A percentile compares a stretch with the other conserved stretches of the same genome.
phyloP scores from a whole-genome alignment of 164 flowering plant genomes.

The Saururus chinensis region DNA sequence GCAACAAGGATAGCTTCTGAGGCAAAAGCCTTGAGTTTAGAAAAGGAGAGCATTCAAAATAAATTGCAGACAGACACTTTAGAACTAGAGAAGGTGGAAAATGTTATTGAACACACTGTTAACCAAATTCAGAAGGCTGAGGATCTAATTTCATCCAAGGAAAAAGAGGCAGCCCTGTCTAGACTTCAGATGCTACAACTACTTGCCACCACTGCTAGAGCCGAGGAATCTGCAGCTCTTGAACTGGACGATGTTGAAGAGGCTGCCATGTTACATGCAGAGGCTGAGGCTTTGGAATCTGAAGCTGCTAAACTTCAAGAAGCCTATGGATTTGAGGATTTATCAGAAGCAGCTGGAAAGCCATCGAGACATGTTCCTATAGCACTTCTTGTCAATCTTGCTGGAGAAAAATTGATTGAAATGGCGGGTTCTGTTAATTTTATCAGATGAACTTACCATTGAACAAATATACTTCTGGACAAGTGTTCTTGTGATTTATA shows the following conservation, averaged over 20 bases:
- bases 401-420: constrained; percentile 38
- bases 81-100: constrained; percentile 43
- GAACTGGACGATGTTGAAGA: constrained; percentile 66
- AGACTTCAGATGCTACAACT: constrained; percentile 49
- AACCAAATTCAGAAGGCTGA: constrained; percentile 42
- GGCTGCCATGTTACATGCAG: constrained; percentile 48
- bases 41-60: constrained; percentile 41
- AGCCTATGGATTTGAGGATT: constrained; percentile 25
- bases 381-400: constrained; percentile 53
- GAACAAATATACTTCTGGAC: too few relatives aligned
- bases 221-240: constrained; percentile 61
- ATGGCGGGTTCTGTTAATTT: constrained; percentile 15
- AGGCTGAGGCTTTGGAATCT: constrained; percentile 51
- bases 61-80: constrained; percentile 30
- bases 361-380: constrained; percentile 37
- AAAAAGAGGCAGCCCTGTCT: constrained; percentile 53
- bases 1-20: constrained; percentile 77
- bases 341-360: constrained; percentile 24
- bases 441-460: not conserved
- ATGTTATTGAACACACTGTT: constrained; percentile 34
- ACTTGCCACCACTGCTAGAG: constrained; percentile 43
- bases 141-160: constrained; percentile 35
- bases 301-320: constrained; percentile 52
- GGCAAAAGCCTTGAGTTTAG: constrained; percentile 44
- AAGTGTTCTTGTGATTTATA: too few relatives aligned